Evolutionary conservation across 1,139 yeast species (phyloP).

Genomic region (Yamadazyma blattariae): DNA sequence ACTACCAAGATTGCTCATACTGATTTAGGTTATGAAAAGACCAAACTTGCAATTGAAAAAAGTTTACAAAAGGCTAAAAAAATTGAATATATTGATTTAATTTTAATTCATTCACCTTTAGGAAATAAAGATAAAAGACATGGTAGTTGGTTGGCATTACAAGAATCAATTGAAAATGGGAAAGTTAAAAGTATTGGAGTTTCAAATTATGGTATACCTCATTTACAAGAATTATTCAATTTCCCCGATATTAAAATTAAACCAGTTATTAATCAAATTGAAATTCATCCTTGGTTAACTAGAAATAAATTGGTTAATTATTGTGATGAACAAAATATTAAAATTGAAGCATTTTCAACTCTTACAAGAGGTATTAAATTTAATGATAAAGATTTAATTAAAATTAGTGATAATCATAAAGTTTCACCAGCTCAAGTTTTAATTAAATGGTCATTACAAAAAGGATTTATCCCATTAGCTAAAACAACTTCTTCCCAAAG

Average conservation of each 20-base stretch:
- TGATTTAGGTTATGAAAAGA: constrained; percentile 57
- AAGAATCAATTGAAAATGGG: constrained; percentile 32
- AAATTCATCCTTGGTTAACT: constrained; percentile 37
- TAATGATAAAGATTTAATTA: constrained; percentile 10
- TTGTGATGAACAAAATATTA: constrained; percentile 22
- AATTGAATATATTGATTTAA: constrained; percentile 76
- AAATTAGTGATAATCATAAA: constrained; percentile 3
- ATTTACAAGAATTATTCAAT: constrained; percentile 42
- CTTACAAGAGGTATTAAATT: constrained; percentile 51
- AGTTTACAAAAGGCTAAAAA: constrained; percentile 60
- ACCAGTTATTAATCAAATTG: constrained; percentile 39
- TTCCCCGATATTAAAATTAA: constrained; percentile 36
- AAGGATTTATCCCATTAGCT: constrained; percentile 39
- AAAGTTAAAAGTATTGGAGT: constrained; percentile 37
- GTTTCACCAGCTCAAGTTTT: constrained; percentile 23
- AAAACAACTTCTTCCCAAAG: constrained; percentile 25
- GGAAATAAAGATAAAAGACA: constrained; percentile 28
- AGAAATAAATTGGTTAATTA: constrained; percentile 32
- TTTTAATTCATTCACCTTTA: constrained; percentile 37
- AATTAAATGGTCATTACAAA: constrained; percentile 33
- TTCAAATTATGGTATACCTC: constrained; percentile 36
- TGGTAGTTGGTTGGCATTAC: constrained; percentile 41
- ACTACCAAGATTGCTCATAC: constrained; percentile 63
- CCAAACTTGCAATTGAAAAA: constrained; percentile 50
- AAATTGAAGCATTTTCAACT: constrained; percentile 34